phyloP scores from a whole-genome alignment of 352 stramenopile species.

The Pythium coloratum region DNA sequence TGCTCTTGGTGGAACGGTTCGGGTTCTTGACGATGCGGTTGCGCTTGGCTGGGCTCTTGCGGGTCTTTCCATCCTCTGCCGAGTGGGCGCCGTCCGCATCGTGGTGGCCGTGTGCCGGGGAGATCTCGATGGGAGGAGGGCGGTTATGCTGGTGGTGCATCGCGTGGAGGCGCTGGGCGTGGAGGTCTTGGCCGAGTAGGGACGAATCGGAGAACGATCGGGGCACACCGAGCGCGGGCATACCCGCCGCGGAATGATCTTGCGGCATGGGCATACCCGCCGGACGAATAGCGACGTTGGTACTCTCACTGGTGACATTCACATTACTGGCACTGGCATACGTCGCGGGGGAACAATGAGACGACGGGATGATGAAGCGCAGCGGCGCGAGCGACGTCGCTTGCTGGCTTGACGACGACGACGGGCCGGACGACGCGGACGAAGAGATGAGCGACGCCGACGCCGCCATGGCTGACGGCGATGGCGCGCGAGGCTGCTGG shows the following conservation, averaged over 20 bases:
- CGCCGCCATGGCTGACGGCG: constrained; percentile 10
- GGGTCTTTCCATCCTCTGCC: constrained; percentile 28
- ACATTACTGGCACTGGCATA: constrained; percentile 21
- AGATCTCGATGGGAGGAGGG: constrained; percentile 19
- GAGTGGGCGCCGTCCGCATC: constrained; percentile 23
- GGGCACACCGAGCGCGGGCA: constrained; percentile 3
- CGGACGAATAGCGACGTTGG: constrained; percentile 20
- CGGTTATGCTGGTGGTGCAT: constrained; percentile 25
- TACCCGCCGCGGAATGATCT: constrained; percentile 4
- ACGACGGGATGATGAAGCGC: constrained; percentile 78
- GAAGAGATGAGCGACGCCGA: constrained; percentile 10
- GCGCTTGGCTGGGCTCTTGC: constrained; percentile 57
- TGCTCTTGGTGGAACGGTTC: constrained; percentile 80
- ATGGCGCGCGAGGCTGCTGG: constrained; percentile 2
- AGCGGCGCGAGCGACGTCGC: constrained; percentile 57
- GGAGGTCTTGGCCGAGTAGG: constrained; percentile 18
- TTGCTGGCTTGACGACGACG: constrained; percentile 31
- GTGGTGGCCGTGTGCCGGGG: constrained; percentile 2
- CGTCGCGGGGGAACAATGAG: constrained; percentile 38
- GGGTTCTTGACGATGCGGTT: constrained; percentile 54
- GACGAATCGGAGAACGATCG: constrained; percentile 18
- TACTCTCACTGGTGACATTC: constrained; percentile 14
- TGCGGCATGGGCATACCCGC: constrained; percentile 17
- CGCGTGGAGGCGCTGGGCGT: neutral
- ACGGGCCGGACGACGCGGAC: constrained; percentile 2